phyloP scores from a whole-genome alignment of 345 rosid genomes.

The Arabis alpina region DNA sequence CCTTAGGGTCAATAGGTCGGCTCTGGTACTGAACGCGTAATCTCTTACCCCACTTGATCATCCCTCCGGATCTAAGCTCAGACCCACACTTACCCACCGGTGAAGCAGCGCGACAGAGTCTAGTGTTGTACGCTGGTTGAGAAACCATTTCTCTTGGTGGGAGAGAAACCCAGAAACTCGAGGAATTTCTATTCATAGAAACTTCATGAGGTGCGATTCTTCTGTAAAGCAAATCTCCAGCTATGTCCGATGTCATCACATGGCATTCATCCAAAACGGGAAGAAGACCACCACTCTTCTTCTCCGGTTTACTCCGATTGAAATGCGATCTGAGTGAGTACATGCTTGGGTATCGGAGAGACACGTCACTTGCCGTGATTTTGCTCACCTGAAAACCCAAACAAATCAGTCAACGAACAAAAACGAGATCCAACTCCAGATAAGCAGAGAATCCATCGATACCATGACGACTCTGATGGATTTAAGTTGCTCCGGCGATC shows the following conservation, averaged over 20 bases:
- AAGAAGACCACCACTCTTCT: slow-evolving; percentile 44
- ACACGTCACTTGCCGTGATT: slow-evolving; percentile 57
- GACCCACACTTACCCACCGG: slow-evolving; percentile 58
- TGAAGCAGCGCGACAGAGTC: slow-evolving; percentile 30
- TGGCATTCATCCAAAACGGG: slow-evolving; percentile 79
- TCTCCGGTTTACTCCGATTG: slow-evolving; percentile 41
- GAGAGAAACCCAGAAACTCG: slow-evolving; percentile 71
- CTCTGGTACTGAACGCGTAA: slow-evolving; percentile 59
- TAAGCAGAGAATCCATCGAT: slow-evolving; percentile 19
- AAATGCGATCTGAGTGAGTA: slow-evolving; percentile 61
- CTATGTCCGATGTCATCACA: slow-evolving; percentile 54
- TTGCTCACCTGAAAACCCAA: slow-evolving; percentile 61
- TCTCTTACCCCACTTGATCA: slow-evolving; percentile 79
- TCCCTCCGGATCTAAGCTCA: slow-evolving; percentile 51
- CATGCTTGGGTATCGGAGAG: slow-evolving; percentile 73
- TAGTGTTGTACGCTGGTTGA: slow-evolving; percentile 28
- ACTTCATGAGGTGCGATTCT: slow-evolving; percentile 62
- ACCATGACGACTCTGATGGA: slow-evolving; percentile 75
- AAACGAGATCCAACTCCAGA: background rate
- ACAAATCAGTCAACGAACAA: background rate
- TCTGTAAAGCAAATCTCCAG: slow-evolving; percentile 65
- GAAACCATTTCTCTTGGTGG: slow-evolving; percentile 8
- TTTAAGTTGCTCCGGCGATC: slow-evolving; percentile 63
- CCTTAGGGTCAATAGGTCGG: slow-evolving; percentile 30
- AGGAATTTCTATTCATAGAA: slow-evolving; percentile 45